phyloP scores from a whole-genome alignment of 192 early-diverging fungal species.

The Backusella luteola region DNA sequence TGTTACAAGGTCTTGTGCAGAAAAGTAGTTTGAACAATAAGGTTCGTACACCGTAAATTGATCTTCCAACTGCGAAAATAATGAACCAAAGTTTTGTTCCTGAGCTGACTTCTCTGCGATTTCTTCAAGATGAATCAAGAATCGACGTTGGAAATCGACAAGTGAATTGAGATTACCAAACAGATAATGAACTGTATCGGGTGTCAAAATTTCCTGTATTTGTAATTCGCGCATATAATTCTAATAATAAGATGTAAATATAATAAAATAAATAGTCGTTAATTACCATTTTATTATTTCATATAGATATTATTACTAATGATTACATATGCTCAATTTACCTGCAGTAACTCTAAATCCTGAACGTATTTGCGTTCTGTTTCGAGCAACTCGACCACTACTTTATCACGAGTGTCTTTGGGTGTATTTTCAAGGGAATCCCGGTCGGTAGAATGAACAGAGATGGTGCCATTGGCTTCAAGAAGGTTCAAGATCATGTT shows the following conservation, averaged over 20 bases:
- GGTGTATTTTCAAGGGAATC: constrained; percentile 58
- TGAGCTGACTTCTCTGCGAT: constrained; percentile 62
- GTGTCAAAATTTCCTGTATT: constrained; percentile 69
- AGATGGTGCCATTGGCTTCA: constrained; percentile 61
- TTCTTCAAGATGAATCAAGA: constrained; percentile 88
- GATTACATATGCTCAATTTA: constrained; percentile 1
- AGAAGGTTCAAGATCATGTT: constrained; percentile 75
- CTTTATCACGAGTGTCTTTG: constrained; percentile 84
- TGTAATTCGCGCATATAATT: constrained; percentile 71
- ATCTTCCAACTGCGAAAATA: constrained; percentile 83
- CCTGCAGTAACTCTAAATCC: constrained; percentile 81
- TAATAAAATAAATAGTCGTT: not conserved
- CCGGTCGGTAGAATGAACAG: constrained; percentile 32
- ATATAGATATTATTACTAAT: not conserved
- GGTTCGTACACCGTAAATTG: constrained; percentile 86
- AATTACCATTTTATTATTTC: not conserved
- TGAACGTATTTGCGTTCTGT: constrained; percentile 92
- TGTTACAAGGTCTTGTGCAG: constrained; percentile 68
- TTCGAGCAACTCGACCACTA: constrained; percentile 86
- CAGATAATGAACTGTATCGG: constrained; percentile 77
- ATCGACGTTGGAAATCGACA: constrained; percentile 94
- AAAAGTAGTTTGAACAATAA: constrained; percentile 90
- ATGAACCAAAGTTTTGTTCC: constrained; percentile 87
- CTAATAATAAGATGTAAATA: constrained; percentile 40
- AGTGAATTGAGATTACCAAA: constrained; percentile 93